A percentile compares a stretch with the other conserved stretches of the same genome.
phyloP scores from a whole-genome alignment of 495 filamentous ascomycete species.

The Lophium mytilinum region DNA sequence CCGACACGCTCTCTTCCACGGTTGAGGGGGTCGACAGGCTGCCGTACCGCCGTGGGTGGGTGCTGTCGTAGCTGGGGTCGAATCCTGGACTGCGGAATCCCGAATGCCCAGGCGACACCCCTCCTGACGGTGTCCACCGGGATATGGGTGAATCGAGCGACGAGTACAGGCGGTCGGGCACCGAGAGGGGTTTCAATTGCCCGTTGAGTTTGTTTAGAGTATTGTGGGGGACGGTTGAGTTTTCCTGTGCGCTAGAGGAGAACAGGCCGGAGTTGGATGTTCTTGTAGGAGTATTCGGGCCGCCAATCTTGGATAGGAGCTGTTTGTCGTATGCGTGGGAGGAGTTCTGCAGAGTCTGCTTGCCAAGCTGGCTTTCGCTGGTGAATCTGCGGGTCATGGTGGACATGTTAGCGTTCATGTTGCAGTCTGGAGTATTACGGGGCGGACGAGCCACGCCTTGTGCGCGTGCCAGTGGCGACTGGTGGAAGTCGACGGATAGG shows the following conservation, averaged over 20 bases:
- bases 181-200: conserved; percentile 28
- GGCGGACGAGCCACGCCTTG: background rate
- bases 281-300: conserved; percentile 51
- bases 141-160: conserved; percentile 28
- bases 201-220: conserved; percentile 25
- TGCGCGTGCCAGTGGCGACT: conserved; percentile 24
- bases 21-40: conserved; percentile 39
- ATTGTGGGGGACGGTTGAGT: conserved; percentile 9
- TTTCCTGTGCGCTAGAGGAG: conserved; percentile 19
- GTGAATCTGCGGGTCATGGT: conserved; percentile 44
- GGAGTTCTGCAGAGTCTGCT: conserved; percentile 49
- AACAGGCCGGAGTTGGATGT: conserved; percentile 39
- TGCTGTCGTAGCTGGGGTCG: conserved; percentile 38
- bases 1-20: conserved; percentile 32
- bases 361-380: conserved; percentile 51
- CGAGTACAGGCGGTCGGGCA: conserved; percentile 29
- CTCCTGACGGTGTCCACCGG: conserved; percentile 29
- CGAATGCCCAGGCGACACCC: conserved; percentile 28
- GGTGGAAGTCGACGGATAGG: conserved; percentile 27
- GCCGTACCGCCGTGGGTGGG: conserved; percentile 43
- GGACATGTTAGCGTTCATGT: conserved; percentile 29
- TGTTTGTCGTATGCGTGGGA: conserved; percentile 73
- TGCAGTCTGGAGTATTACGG: conserved; percentile 29
- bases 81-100: conserved; percentile 40
- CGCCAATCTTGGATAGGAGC: conserved; percentile 66